phyloP scores from a whole-genome alignment of 345 rosid genomes.

The Eucalyptus shirleyi region DNA sequence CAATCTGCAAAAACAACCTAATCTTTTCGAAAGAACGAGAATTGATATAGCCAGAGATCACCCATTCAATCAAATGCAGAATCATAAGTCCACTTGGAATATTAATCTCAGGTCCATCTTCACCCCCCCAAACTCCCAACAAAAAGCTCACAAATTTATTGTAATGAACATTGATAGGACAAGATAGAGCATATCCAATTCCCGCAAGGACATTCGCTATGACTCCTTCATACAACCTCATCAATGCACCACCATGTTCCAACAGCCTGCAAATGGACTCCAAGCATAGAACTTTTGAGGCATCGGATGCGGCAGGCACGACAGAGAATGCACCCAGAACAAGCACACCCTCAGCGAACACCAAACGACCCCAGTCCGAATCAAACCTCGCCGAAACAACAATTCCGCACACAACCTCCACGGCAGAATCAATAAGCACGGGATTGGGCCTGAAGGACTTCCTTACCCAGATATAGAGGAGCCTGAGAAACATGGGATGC shows the following conservation, averaged over 20 bases:
- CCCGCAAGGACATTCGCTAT: constrained; percentile 67
- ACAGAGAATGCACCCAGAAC: constrained; percentile 64
- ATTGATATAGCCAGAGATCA: constrained; percentile 45
- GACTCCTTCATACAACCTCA: constrained; percentile 15
- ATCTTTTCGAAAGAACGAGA: constrained; percentile 29
- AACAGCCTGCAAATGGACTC: constrained; percentile 48
- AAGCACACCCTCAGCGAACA: constrained; percentile 51
- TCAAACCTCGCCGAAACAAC: constrained; percentile 10
- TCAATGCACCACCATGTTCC: constrained; percentile 29
- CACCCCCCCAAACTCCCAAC: constrained; percentile 51
- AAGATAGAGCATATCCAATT: constrained; percentile 65
- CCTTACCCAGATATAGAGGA: constrained; percentile 84
- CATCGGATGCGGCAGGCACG: constrained; percentile 40
- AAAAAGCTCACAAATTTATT: constrained; percentile 37
- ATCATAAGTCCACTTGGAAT: constrained; percentile 61
- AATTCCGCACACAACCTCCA: constrained; percentile 30
- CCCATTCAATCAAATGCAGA: constrained; percentile 84
- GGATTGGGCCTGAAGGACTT: constrained; percentile 66
- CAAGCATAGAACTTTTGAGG: constrained; percentile 35
- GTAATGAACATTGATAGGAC: constrained; percentile 31
- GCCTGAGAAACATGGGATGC: constrained; percentile 46
- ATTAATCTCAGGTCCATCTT: constrained; percentile 34
- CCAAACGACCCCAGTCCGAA: constrained; percentile 18
- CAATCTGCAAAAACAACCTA: constrained; percentile 15
- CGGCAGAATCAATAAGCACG: constrained; percentile 43